Evolutionary conservation across 2,329 filamentous ascomycete genomes (phyloP), one percentile per base, ranked within the genome.

Genomic region (Fusarium ramigenum): DNA sequence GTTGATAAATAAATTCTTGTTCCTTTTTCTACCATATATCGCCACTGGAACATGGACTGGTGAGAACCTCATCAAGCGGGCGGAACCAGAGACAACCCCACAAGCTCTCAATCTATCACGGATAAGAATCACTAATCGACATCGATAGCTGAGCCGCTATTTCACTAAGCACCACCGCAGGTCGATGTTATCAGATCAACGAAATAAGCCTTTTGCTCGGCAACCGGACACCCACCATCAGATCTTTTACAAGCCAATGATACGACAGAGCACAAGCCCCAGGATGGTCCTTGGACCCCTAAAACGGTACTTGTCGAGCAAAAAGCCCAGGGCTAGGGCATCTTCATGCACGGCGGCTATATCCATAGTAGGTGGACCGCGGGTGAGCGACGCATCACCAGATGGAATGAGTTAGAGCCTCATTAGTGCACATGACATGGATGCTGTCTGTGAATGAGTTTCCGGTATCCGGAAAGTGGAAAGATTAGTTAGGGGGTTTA

Each of bases 291-390:
- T 64, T 70, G 74, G 75, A 77, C 75, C 75, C 75, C 64, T 74
- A 74, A 74, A 77, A 70, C 37, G 56, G 66, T 59, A 68, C 54
- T 44, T 68, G n/a, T 63, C 28, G 42, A 46, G 50, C 40, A 44
- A 59, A 37, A 67, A 30, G 10, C 16, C 34, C 57, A 60, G 47
- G 58, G 63, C 42, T 67, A 66, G 40, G 70, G 65, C 64, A 63
- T 49, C 60, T 64, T 66, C 68, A 75, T 75, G 70, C 73, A 65
- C 59, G 64, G 75, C 75, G 75, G 73, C 65, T 75, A 66, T 60
- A 71, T 46, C 66, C 65, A 69, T 67, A 68, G 30, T 43, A 21
- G 56, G 75, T 77, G 75, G 73, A 75, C 62, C 75, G 65, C 70
- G 74, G 75, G 66, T 75, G 74, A 76, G 66, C 56, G 61, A 68